Conservation (phyloP, 768 basidiomycete genomes). For the Phlebiopsis flavidoalba region DNA sequence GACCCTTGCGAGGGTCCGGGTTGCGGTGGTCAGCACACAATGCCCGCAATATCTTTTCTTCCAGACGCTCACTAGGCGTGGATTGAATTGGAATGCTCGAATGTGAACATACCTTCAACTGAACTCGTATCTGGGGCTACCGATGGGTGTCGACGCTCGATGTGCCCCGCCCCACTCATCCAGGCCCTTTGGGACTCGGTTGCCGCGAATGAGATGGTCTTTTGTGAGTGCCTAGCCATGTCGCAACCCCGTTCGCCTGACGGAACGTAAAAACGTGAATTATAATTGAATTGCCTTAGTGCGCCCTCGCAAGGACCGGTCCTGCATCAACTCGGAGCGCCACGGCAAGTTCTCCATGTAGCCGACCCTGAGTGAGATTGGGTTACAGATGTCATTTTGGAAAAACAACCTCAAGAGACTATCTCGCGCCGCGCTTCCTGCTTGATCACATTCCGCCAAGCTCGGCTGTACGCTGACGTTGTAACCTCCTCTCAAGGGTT, state of each 20-base stretch:
- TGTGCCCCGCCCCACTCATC: too few species aligned
- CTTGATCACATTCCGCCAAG: constrained; percentile 1
- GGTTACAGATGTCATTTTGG: constrained; percentile 7
- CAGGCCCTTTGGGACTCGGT: constrained; percentile 1
- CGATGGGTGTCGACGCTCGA: too few species aligned
- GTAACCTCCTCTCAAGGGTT: neutral
- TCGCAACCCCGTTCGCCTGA: constrained; percentile 4
- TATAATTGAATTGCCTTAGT: neutral
- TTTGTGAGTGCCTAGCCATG: neutral
- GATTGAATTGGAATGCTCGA: too few species aligned
- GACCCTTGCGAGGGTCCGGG: too few species aligned
- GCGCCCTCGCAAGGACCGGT: constrained; percentile 2
- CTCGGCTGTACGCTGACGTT: constrained; percentile 6
- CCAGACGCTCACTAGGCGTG: too few species aligned
- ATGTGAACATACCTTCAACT: too few species aligned
- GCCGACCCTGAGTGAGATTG: constrained; percentile 7
- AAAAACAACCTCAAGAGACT: constrained; percentile 11
- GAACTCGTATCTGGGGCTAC: too few species aligned
- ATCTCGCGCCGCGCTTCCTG: constrained; percentile 7
- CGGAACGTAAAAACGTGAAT: neutral
- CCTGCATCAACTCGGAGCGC: constrained; percentile 2
- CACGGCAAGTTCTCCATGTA: constrained; percentile 3
- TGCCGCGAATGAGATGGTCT: constrained; percentile 7
- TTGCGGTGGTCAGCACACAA: too few species aligned
- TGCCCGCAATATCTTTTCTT: too few species aligned